Evolutionary conservation across 2,329 filamentous ascomycete genomes (phyloP).

Genomic region (Phialemoniopsis sp.): DNA sequence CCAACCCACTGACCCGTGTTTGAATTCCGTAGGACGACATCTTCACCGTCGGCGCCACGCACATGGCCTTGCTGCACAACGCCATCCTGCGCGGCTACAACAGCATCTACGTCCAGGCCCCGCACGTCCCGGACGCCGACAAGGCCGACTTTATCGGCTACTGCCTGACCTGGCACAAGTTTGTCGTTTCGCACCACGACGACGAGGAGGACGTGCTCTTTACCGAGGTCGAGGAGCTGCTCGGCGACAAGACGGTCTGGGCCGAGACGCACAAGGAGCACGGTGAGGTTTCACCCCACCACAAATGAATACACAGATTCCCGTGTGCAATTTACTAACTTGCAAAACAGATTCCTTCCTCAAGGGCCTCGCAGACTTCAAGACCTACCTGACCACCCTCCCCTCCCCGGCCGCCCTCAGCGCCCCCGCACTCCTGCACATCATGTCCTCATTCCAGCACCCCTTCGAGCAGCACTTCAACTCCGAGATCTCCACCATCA

Average conservation of each 20-base stretch:
- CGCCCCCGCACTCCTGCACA: conserved; percentile 35
- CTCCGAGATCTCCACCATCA: conserved; percentile 49
- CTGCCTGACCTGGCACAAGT: conserved; percentile 52
- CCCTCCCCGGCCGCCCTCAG: conserved; percentile 36
- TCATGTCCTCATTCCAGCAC: conserved; percentile 46
- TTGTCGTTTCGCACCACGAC: conserved; percentile 56
- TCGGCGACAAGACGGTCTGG: conserved; percentile 46
- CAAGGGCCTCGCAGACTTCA: conserved; percentile 44
- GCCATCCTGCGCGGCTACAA: conserved; percentile 61
- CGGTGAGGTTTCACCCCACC: no score
- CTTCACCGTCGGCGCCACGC: conserved; percentile 54
- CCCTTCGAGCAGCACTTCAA: conserved; percentile 53
- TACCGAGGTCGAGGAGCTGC: conserved; percentile 46
- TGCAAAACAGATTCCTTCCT: conserved; percentile 39
- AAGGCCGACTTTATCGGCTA: conserved; percentile 55
- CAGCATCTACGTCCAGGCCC: conserved; percentile 57
- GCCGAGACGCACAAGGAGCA: conserved; percentile 51
- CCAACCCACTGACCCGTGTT: background rate
- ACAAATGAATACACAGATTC: no score
- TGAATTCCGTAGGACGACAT: conserved; percentile 40
- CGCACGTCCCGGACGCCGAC: conserved; percentile 43
- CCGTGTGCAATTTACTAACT: no score
- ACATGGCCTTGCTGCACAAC: conserved; percentile 61
- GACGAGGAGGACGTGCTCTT: conserved; percentile 57
- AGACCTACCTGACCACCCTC: conserved; percentile 43